Percentiles rank a stretch among this genome's conserved stretches.
These are phyloP conservation scores for Colletotrichum sp. DNA, from an alignment of 2,329 filamentous ascomycete species.

Conservation along the genomic window DNA sequence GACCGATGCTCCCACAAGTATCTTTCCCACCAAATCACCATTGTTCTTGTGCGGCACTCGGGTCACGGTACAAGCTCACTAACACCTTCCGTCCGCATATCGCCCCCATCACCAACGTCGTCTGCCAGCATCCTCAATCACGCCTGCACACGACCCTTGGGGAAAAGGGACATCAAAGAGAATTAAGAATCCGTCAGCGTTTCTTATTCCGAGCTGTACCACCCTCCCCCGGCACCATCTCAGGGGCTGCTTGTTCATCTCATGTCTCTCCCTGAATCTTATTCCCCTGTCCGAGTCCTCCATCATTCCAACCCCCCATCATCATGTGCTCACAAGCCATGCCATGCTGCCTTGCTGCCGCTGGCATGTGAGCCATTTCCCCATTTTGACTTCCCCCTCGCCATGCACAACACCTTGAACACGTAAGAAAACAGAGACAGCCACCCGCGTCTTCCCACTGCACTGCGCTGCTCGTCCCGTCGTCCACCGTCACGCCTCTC, in stretches of 20 bases:
- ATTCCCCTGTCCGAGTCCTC: not conserved
- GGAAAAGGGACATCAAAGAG: not conserved
- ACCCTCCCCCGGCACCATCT: not conserved
- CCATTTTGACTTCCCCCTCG: not conserved
- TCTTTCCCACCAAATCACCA: not conserved
- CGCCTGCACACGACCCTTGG: not conserved
- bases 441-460: not conserved
- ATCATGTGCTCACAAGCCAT: not conserved
- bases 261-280: not conserved
- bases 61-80: not conserved
- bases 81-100: not conserved
- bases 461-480: not conserved
- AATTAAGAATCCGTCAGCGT: not conserved
- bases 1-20: not conserved
- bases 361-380: not conserved
- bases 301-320: not conserved
- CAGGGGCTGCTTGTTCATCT: slow-evolving; percentile 1
- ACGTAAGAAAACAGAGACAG: not conserved
- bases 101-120: not conserved
- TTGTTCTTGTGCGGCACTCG: rapidly evolving
- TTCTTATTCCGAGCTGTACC: not conserved
- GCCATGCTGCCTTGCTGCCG: too few relatives aligned
- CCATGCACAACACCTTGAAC: not conserved
- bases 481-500: not conserved
- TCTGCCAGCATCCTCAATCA: not conserved